Conservation (phyloP, 1,139 yeast genomes). For the Geotrichum carabidarum region DNA sequence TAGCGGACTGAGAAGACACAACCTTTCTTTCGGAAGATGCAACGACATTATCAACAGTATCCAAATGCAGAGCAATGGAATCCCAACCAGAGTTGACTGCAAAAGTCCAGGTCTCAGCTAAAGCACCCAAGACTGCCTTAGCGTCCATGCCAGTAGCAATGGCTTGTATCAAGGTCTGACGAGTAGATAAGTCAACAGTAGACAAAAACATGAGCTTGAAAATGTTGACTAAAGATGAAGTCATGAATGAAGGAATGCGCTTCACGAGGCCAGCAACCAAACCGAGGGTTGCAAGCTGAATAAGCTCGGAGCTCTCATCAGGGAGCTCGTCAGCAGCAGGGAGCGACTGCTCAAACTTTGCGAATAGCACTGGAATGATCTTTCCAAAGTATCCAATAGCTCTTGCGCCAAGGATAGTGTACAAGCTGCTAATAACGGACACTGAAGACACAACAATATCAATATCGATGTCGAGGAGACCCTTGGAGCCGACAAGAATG, state of each 20-base stretch:
- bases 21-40: constrained; percentile 67
- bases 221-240: constrained; percentile 60
- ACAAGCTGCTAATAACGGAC: constrained; percentile 63
- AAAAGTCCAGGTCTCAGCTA: constrained; percentile 61
- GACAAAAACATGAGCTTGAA: constrained; percentile 51
- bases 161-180: constrained; percentile 60
- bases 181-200: constrained; percentile 52
- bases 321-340: constrained; percentile 28
- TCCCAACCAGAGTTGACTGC: constrained; percentile 42
- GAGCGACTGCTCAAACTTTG: constrained; percentile 48
- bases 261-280: constrained; percentile 71
- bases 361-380: constrained; percentile 69
- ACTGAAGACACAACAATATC: constrained; percentile 74
- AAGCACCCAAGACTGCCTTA: constrained; percentile 55
- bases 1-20: constrained; percentile 65
- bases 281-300: constrained; percentile 54
- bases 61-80: constrained; percentile 66
- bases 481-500: constrained; percentile 50
- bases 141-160: constrained; percentile 66
- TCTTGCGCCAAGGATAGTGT: constrained; percentile 76
- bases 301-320: constrained; percentile 32
- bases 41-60: constrained; percentile 58
- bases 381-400: constrained; percentile 80
- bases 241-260: constrained; percentile 81
- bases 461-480: constrained; percentile 46